Evolutionary conservation across 306 rosid species (phyloP).

Genomic region (Dalbergia oliveri): DNA sequence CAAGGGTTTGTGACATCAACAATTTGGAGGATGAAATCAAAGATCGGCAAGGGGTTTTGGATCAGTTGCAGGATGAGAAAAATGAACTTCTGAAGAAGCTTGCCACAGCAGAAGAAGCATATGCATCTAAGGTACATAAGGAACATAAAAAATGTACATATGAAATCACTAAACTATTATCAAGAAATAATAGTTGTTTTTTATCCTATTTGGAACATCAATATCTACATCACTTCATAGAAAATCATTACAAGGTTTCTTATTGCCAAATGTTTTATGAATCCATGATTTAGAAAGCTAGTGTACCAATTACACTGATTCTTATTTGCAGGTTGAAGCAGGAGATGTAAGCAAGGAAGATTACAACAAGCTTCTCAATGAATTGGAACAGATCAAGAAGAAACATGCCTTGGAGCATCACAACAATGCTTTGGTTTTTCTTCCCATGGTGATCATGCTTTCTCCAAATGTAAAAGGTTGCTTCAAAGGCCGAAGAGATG

Average conservation of each 20-base stretch:
- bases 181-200: neutral
- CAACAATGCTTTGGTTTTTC: slow-evolving; percentile 35
- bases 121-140: slow-evolving; percentile 47
- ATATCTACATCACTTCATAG: too few relatives aligned
- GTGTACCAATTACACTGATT: too few relatives aligned
- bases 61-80: slow-evolving; percentile 60
- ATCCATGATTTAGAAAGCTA: too few relatives aligned
- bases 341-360: slow-evolving; percentile 55
- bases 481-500: too few relatives aligned
- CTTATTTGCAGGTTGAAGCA: slow-evolving; percentile 54
- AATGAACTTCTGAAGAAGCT: slow-evolving; percentile 55
- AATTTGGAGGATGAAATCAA: slow-evolving; percentile 61
- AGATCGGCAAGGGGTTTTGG: slow-evolving; percentile 55
- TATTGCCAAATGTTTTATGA: too few relatives aligned
- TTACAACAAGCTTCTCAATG: slow-evolving; percentile 47
- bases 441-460: too few relatives aligned
- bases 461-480: too few relatives aligned
- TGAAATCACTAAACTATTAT: slow-evolving; percentile 27
- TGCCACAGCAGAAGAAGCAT: slow-evolving; percentile 53
- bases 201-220: too few relatives aligned
- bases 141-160: slow-evolving; percentile 22
- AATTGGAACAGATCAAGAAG: slow-evolving; percentile 60
- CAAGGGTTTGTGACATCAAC: slow-evolving; percentile 45
- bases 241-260: too few relatives aligned
- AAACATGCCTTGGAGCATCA: slow-evolving; percentile 22